These are phyloP conservation scores for Apiospora pterosperma DNA, from an alignment of 2,329 filamentous ascomycete genomes.

Conservation along the genomic window DNA sequence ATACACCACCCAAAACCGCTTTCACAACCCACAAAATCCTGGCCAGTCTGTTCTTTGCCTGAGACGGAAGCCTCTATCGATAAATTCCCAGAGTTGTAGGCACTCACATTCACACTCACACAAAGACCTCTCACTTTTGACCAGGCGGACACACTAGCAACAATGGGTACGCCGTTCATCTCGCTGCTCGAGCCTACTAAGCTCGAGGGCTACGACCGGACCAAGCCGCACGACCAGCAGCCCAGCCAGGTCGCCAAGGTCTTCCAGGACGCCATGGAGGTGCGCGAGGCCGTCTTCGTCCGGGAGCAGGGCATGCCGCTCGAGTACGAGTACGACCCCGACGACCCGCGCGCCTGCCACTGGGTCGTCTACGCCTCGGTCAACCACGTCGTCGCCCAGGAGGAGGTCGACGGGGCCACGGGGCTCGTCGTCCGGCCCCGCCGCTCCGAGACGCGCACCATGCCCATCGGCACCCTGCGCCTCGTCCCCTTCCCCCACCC, in stretches of 20 bases:
- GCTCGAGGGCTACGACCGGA: conserved; percentile 45
- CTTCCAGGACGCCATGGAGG: conserved; percentile 63
- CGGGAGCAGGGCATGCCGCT: conserved; percentile 54
- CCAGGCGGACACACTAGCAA: background rate
- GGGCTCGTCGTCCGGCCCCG: conserved; percentile 38
- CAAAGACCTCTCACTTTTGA: too few relatives aligned
- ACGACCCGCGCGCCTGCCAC: conserved; percentile 78
- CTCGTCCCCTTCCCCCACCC: conserved; percentile 78
- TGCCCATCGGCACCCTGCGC: conserved; percentile 71
- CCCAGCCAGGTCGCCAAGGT: conserved; percentile 42
- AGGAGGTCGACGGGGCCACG: conserved; percentile 39
- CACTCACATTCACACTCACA: background rate
- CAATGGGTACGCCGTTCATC: conserved; percentile 49
- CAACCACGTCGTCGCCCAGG: conserved; percentile 40
- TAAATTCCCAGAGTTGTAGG: background rate
- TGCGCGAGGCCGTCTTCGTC: conserved; percentile 60
- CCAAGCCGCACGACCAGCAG: conserved; percentile 39
- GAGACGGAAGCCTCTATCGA: background rate
- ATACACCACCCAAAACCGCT: background rate
- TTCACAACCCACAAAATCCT: background rate
- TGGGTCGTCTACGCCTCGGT: conserved; percentile 80
- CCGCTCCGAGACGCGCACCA: conserved; percentile 39
- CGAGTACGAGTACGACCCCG: conserved; percentile 74
- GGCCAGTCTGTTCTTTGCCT: background rate
- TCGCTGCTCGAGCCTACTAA: conserved; percentile 44